A percentile compares a stretch with the other conserved stretches of the same genome.
Evolutionary conservation across 164 flowering plant species (phyloP).

Genomic region (Nelumbo lutea): DNA sequence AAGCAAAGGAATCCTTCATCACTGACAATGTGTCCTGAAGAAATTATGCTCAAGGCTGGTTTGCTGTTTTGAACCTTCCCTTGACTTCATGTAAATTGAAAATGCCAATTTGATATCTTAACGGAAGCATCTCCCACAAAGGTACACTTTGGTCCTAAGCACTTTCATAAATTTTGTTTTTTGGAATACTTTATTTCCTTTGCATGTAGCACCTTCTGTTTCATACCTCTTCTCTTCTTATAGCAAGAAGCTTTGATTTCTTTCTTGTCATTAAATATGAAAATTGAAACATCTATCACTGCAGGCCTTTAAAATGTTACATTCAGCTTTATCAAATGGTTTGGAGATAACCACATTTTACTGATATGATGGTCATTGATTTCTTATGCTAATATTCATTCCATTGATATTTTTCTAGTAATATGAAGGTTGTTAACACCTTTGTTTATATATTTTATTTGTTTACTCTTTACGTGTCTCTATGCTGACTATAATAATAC

Average conservation of each 20-base stretch:
- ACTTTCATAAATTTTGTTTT: background rate
- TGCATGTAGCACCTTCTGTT: background rate
- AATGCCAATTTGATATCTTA: background rate
- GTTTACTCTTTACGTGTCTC: background rate
- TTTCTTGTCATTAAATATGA: background rate
- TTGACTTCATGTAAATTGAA: background rate
- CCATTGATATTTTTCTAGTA: background rate
- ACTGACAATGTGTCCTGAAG: too few relatives aligned
- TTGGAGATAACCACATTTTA: background rate
- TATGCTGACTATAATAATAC: background rate
- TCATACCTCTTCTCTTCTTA: too few relatives aligned
- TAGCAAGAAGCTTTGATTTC: too few relatives aligned
- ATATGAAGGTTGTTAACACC: conserved; percentile 1
- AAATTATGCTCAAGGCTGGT: conserved; percentile 3
- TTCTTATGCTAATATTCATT: background rate
- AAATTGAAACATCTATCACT: background rate
- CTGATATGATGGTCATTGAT: background rate
- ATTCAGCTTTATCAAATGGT: background rate
- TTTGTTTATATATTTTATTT: background rate
- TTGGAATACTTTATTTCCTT: background rate
- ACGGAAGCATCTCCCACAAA: background rate
- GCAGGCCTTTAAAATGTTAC: background rate
- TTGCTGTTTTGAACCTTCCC: background rate
- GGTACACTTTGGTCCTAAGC: background rate
- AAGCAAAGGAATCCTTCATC: background rate